Base-by-base conservation (phyloP, 495 filamentous ascomycete genomes). In the Delitschia confertaspora region DNA sequence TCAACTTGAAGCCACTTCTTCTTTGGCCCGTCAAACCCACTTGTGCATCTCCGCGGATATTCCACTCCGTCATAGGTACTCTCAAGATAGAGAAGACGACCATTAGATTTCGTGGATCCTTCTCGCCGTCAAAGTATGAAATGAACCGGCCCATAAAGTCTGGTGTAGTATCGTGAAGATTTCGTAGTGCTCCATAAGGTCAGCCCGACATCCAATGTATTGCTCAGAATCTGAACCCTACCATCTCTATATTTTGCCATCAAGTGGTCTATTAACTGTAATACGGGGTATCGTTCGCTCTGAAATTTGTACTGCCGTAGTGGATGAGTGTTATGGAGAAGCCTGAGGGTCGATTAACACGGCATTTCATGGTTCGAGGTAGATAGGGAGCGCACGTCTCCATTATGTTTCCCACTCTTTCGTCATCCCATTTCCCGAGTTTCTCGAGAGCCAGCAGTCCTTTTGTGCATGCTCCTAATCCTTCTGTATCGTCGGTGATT, bases 41-140 rank as follows among this genome's bases (percentile, higher is more conserved):
- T 68, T 85, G 80, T 6, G 68, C 73, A 58, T 81, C 67, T 23
- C 64, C 62, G 3, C 69, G 63, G 36, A 84, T 74, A 53, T 82
- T 73, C 78, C 83, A 86, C 60, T 86, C 82, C 29, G 79, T 66
- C 69, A 85, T 78, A 8, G 84, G 66, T 16, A 82, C 82, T 51
- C 74, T 79, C 25, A 84, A 57, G 23, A 85, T 69, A 1, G 82
- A 86, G 51, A 86, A 86, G 2, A 85, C 73, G 32, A 86, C 65
- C 82, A 86, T 86, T 20, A 86, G 65, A 55, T 85, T 85, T 19
- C 82, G 68, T 3, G 82, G 82, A 50, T 86, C 82, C 53, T 86
- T 86, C 60, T 86, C 82, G 23, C 79, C 80, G 2, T 77, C 78
- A 59, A 85, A 77, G 31, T 83, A 70, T 49, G 80, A 72, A 19